These are phyloP conservation scores for Cucumis variabilis DNA, from an alignment of 331 rosid genomes.

Conservation along the genomic window DNA sequence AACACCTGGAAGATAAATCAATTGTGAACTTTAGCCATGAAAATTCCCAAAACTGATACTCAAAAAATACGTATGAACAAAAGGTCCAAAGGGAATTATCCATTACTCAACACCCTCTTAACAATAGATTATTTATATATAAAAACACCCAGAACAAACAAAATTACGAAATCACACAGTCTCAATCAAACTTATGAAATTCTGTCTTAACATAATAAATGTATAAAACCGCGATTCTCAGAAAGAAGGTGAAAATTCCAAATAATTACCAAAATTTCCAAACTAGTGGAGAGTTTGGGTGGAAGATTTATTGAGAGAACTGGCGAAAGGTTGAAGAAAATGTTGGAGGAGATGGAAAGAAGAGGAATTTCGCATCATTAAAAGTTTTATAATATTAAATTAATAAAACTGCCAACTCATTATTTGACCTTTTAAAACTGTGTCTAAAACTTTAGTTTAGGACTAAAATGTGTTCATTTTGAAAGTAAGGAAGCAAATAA, in stretches of 20 bases:
- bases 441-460: too few species aligned
- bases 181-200: neutral
- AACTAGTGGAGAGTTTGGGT: neutral
- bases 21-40: neutral
- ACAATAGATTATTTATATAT: too few species aligned
- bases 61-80: neutral
- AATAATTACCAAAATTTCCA: neutral
- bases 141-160: neutral
- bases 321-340: too few species aligned
- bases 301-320: too few species aligned
- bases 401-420: too few species aligned
- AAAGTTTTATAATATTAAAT: too few species aligned
- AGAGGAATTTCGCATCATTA: too few species aligned
- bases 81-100: neutral
- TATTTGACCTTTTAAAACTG: too few species aligned
- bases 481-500: too few species aligned
- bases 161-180: neutral
- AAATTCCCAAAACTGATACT: too few species aligned
- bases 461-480: too few species aligned
- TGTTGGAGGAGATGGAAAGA: too few species aligned
- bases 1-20: neutral
- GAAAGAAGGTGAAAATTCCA: neutral
- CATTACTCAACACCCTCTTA: neutral
- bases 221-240: neutral
- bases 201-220: neutral